Evolutionary conservation across 2,329 filamentous ascomycete species (phyloP).

Genomic region (Monosporascus sp.): DNA sequence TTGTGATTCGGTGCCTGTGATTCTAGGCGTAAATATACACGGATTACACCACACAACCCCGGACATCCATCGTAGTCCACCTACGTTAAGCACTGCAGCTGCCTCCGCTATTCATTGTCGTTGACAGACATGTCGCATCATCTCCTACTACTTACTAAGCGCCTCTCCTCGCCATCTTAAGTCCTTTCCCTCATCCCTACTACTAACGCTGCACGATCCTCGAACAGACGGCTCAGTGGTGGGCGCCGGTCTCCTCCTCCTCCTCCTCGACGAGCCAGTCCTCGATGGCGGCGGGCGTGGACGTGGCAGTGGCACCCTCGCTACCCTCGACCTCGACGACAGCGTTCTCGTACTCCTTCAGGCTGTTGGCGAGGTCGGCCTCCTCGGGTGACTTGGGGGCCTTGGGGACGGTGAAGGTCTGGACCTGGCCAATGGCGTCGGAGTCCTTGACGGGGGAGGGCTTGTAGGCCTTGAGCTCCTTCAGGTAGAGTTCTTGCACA

Average conservation of each 20-base stretch:
- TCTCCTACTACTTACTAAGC: no score
- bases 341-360: constrained; percentile 93
- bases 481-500: constrained; percentile 96
- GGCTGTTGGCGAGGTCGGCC: constrained; percentile 81
- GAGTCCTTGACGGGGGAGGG: constrained; percentile 72
- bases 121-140: not conserved
- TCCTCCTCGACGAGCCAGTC: constrained; percentile 82
- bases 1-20: constrained; percentile 19
- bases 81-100: no score
- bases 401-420: constrained; percentile 77
- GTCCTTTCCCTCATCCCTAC: not conserved
- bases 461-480: constrained; percentile 96
- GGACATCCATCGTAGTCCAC: not conserved
- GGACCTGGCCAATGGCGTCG: constrained; percentile 86
- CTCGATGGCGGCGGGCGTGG: constrained; percentile 52
- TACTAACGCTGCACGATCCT: not conserved
- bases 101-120: no score
- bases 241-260: constrained; percentile 45
- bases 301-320: constrained; percentile 53
- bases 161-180: no score
- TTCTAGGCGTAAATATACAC: constrained; percentile 34
- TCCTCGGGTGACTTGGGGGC: constrained; percentile 88
- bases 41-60: constrained; percentile 26
- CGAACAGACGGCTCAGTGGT: constrained; percentile 38
- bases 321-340: constrained; percentile 91